These are phyloP conservation scores for Fusarium ambrosium DNA, from an alignment of 2,329 filamentous ascomycete species.

Conservation along the genomic window DNA sequence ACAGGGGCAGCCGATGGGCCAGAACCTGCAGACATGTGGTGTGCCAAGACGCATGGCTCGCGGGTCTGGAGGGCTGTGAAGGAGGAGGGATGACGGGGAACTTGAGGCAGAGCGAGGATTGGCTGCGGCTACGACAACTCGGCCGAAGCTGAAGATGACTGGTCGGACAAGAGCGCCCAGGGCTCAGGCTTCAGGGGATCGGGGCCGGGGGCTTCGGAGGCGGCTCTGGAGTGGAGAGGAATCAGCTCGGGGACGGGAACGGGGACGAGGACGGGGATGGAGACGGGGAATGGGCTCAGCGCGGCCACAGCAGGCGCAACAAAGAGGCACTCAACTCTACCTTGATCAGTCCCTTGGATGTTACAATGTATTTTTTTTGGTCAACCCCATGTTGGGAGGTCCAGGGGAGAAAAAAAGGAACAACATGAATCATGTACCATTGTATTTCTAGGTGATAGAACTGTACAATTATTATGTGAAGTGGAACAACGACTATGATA, in stretches of 20 bases:
- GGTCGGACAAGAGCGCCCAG: conserved; percentile 14
- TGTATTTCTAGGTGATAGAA: conserved; percentile 46
- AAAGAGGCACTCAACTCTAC: conserved; percentile 49
- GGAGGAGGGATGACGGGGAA: conserved; percentile 39
- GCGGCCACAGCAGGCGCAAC: conserved; percentile 34
- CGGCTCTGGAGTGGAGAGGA: conserved; percentile 14
- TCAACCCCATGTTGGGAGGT: conserved; percentile 33
- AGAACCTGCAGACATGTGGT: conserved; percentile 1
- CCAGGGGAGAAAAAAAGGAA: conserved; percentile 16
- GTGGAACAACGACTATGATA: background rate
- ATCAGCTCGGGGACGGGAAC: background rate
- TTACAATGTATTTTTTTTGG: conserved; percentile 41
- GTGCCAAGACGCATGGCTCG: conserved; percentile 2
- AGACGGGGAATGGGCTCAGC: conserved; percentile 15
- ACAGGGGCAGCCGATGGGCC: background rate
- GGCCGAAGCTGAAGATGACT: conserved; percentile 20
- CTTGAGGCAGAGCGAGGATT: conserved; percentile 39
- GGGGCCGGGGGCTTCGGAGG: conserved; percentile 7
- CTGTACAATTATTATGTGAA: conserved; percentile 36
- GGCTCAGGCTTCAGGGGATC: background rate
- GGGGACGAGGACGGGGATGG: background rate
- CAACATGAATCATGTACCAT: conserved; percentile 43
- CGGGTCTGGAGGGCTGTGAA: conserved; percentile 3
- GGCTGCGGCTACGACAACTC: conserved; percentile 31
- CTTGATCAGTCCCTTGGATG: conserved; percentile 41